These are phyloP conservation scores for Ceratocystis colombiana DNA, from an alignment of 2,329 filamentous ascomycete species.

Conservation along the genomic window DNA sequence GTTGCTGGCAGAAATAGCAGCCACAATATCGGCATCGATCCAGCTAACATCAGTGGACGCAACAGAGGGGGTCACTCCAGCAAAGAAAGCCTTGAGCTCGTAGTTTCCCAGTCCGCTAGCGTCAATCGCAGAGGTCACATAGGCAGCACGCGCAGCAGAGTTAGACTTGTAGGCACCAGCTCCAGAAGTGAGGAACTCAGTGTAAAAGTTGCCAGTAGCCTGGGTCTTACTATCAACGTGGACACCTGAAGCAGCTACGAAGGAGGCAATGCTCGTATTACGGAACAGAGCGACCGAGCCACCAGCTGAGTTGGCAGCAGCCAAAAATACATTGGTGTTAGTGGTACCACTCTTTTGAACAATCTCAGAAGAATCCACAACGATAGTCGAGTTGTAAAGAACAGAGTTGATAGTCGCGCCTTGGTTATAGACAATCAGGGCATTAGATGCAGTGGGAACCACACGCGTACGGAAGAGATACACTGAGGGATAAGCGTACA, in stretches of 20 bases:
- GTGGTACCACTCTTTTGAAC: slow-evolving; percentile 28
- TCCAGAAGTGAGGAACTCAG: slow-evolving; percentile 37
- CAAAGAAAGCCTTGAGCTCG: slow-evolving; percentile 33
- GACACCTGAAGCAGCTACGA: slow-evolving; percentile 34
- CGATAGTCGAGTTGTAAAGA: slow-evolving; percentile 35
- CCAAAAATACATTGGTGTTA: slow-evolving; percentile 37
- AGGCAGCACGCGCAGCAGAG: slow-evolving; percentile 31
- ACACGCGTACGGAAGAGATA: slow-evolving; percentile 39
- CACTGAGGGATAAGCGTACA: slow-evolving; percentile 35
- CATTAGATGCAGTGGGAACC: slow-evolving; percentile 33
- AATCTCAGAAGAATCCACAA: slow-evolving; percentile 36
- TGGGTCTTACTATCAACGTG: slow-evolving; percentile 32
- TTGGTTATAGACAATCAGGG: slow-evolving; percentile 33
- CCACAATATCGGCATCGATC: slow-evolving; percentile 33
- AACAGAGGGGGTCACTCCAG: slow-evolving; percentile 32
- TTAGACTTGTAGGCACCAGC: slow-evolving; percentile 36
- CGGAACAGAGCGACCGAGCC: slow-evolving; percentile 35
- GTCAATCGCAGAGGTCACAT: slow-evolving; percentile 32
- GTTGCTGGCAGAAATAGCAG: slow-evolving; percentile 12
- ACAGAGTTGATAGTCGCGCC: slow-evolving; percentile 30
- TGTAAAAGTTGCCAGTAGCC: slow-evolving; percentile 32
- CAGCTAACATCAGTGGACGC: slow-evolving; percentile 32
- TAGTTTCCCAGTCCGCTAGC: slow-evolving; percentile 32
- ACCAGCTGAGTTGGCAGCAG: slow-evolving; percentile 35
- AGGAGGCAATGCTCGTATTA: slow-evolving; percentile 33